Evolutionary conservation across 2,329 filamentous ascomycete species (phyloP).

Genomic region (Talaromyces islandicus): DNA sequence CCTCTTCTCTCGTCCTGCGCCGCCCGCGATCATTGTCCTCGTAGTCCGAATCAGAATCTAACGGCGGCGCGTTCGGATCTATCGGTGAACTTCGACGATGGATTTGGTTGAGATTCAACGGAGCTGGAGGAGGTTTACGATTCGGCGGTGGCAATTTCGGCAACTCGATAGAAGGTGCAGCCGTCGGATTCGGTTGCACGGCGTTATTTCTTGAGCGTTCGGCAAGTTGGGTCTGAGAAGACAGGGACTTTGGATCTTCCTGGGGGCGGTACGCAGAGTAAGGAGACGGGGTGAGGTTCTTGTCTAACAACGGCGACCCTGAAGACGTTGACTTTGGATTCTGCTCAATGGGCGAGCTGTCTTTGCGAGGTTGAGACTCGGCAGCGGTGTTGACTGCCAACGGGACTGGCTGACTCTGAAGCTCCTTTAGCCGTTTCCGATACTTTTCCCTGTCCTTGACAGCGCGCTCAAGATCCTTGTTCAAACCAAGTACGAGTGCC

Average conservation of each 20-base stretch:
- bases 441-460: conserved; percentile 94
- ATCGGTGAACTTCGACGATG: conserved; percentile 39
- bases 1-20: conserved; percentile 78
- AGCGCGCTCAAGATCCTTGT: conserved; percentile 86
- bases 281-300: not conserved
- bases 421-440: conserved; percentile 80
- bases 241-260: not conserved
- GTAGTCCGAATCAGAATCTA: conserved; percentile 76
- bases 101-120: conserved; percentile 61
- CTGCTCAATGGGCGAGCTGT: not conserved
- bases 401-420: conserved; percentile 44
- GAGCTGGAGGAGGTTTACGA: conserved; percentile 79
- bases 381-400: conserved; percentile 20
- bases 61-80: conserved; percentile 40
- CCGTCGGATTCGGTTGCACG: not conserved
- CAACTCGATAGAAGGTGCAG: not conserved
- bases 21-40: conserved; percentile 75
- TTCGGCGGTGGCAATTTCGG: conserved; percentile 50
- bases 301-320: not conserved
- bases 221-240: not conserved
- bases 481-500: conserved; percentile 85
- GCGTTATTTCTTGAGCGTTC: not conserved
- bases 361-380: not conserved
- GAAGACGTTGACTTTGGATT: not conserved
- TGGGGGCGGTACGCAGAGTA: not conserved